phyloP scores from a whole-genome alignment of 169 alveolate genomes.

The Besnoitia besnoiti region DNA sequence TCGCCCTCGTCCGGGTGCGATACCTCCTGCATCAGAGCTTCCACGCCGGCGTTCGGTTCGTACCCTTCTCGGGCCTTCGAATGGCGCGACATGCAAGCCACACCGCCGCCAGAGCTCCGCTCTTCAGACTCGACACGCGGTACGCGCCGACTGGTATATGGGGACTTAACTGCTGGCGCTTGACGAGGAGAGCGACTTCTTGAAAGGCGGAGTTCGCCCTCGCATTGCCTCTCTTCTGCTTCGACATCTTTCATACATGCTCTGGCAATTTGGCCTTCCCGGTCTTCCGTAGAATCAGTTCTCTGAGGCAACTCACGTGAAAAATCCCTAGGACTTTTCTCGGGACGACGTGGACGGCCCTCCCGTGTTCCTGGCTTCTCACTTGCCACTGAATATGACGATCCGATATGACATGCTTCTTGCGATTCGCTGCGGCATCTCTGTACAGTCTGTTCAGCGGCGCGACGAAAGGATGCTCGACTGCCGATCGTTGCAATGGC shows the following conservation, averaged over 20 bases:
- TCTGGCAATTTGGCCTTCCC: too few species aligned
- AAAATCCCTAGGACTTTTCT: not conserved
- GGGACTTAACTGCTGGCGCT: not conserved
- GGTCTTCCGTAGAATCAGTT: too few species aligned
- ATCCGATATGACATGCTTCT: not conserved
- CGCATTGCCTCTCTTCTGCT: not conserved
- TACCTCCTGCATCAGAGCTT: too few species aligned
- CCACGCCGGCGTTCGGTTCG: too few species aligned
- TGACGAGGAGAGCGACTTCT: not conserved
- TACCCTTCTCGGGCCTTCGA: too few species aligned
- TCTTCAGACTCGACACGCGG: too few species aligned
- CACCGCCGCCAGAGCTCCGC: too few species aligned
- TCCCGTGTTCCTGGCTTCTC: not conserved
- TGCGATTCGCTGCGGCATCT: not conserved
- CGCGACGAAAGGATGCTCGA: slow-evolving; percentile 1
- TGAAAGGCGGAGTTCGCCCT: not conserved
- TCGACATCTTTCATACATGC: too few species aligned
- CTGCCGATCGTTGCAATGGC: slow-evolving; percentile 20
- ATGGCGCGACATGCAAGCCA: too few species aligned
- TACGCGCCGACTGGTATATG: too few species aligned
- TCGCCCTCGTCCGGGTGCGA: too few species aligned
- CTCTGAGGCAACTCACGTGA: too few species aligned
- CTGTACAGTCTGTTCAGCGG: not conserved
- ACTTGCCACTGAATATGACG: not conserved
- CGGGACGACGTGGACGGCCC: not conserved